Evolutionary conservation across 352 stramenopile species (phyloP).

Genomic region (Phytopythium chamaehyphon): DNA sequence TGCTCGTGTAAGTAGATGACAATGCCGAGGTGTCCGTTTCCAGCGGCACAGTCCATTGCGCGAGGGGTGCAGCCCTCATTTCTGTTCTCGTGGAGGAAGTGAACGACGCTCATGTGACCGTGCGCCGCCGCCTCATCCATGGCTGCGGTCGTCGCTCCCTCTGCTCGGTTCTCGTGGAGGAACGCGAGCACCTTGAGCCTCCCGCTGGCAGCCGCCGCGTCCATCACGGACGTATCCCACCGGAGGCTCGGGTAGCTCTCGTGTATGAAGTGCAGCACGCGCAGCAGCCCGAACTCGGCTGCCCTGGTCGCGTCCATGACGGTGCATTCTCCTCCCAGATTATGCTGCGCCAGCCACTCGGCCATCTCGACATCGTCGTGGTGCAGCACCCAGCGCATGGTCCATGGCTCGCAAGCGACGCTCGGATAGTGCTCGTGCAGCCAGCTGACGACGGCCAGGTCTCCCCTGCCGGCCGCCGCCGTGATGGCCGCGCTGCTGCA

Average conservation of each 20-base stretch:
- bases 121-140: slow-evolving; percentile 12
- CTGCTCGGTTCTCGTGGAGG: slow-evolving; percentile 11
- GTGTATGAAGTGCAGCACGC: slow-evolving; percentile 22
- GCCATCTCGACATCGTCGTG: slow-evolving; percentile 4
- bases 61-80: slow-evolving; percentile 11
- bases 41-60: slow-evolving; percentile 12
- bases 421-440: slow-evolving; percentile 12
- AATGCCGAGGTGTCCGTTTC: background rate
- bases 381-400: slow-evolving; percentile 5
- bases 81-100: slow-evolving; percentile 13
- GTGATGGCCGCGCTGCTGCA: slow-evolving; percentile 3
- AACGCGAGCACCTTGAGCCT: slow-evolving; percentile 23
- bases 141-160: slow-evolving; percentile 11
- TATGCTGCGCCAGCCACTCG: slow-evolving; percentile 3
- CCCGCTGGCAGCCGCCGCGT: slow-evolving; percentile 21
- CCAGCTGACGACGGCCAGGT: slow-evolving; percentile 31
- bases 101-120: slow-evolving; percentile 4
- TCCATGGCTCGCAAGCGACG: background rate
- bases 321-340: background rate
- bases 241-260: slow-evolving; percentile 10
- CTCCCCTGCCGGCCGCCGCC: slow-evolving; percentile 9
- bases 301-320: slow-evolving; percentile 1
- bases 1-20: slow-evolving; percentile 13
- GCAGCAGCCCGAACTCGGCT: slow-evolving; percentile 16
- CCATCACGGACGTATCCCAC: slow-evolving; percentile 28